Conservation (phyloP, 73 alveolate genomes). For the Breviolum minutum region DNA sequence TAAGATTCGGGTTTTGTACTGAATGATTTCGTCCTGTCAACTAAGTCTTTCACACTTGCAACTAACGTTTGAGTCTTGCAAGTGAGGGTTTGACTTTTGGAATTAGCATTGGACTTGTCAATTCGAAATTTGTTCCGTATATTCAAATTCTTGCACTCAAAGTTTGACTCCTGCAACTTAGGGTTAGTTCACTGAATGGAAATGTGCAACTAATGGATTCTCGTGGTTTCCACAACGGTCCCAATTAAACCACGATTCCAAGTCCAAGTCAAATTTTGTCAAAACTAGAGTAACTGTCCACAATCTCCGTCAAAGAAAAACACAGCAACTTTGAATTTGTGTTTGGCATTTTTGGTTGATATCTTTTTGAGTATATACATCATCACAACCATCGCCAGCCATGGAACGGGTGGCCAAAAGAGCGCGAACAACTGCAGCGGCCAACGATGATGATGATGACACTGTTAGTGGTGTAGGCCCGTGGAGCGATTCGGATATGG, state of each 20-base stretch:
- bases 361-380: no score
- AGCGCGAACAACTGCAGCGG: not conserved
- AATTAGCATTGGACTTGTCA: not conserved
- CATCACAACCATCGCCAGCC: no score
- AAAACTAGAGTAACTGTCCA: no score
- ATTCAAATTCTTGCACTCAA: not conserved
- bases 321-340: no score
- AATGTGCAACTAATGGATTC: not conserved
- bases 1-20: not conserved
- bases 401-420: no score
- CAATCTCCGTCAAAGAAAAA: no score
- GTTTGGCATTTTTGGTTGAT: no score
- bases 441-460: not conserved
- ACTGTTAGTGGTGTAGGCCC: no score
- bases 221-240: no score
- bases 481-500: not conserved
- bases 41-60: not conserved
- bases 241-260: no score
- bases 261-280: no score
- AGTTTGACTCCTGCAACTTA: not conserved
- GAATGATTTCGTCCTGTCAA: not conserved
- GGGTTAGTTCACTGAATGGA: not conserved
- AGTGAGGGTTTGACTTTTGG: not conserved
- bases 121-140: not conserved
- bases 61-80: not conserved